Percentiles rank a stretch among this genome's conserved stretches.
These are phyloP conservation scores for Mycotypha africana DNA, from an alignment of 371 early-diverging fungal genomes.

Conservation along the genomic window DNA sequence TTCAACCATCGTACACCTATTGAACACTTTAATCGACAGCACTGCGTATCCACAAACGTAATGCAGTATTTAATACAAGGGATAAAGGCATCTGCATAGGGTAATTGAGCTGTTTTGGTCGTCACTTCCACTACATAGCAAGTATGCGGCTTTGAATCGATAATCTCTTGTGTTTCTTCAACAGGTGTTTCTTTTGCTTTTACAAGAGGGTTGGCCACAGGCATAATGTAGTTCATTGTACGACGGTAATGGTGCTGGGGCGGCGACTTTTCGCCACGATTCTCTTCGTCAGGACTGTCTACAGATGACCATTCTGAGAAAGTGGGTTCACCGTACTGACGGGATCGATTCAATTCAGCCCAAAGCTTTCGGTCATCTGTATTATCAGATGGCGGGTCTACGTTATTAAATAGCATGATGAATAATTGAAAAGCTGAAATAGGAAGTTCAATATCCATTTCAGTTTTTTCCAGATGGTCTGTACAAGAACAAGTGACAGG, in stretches of 20 bases:
- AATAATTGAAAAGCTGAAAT: slow-evolving; percentile 53
- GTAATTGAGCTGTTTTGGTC: slow-evolving; percentile 40
- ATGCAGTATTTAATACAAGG: slow-evolving; percentile 50
- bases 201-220: slow-evolving; percentile 50
- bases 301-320: slow-evolving; percentile 22
- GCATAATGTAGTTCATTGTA: slow-evolving; percentile 46
- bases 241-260: slow-evolving; percentile 21
- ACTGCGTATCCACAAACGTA: slow-evolving; percentile 26
- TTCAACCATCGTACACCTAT: slow-evolving; percentile 52
- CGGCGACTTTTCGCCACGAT: too few relatives aligned
- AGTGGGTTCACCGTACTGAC: slow-evolving; percentile 25
- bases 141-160: slow-evolving; percentile 29
- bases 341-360: slow-evolving; percentile 35
- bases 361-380: too few relatives aligned
- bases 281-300: too few relatives aligned
- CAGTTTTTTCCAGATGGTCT: slow-evolving; percentile 61
- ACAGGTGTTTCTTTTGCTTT: slow-evolving; percentile 53
- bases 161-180: slow-evolving; percentile 42
- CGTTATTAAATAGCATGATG: slow-evolving; percentile 43
- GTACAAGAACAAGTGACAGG: slow-evolving; percentile 58
- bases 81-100: slow-evolving; percentile 54
- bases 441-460: slow-evolving; percentile 38
- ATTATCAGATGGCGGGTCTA: too few relatives aligned
- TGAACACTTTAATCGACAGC: slow-evolving; percentile 38
- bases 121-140: slow-evolving; percentile 29